Evolutionary conservation across 164 flowering plant species (phyloP).

Genomic region (Kalanchoe fedtschenkoi): DNA sequence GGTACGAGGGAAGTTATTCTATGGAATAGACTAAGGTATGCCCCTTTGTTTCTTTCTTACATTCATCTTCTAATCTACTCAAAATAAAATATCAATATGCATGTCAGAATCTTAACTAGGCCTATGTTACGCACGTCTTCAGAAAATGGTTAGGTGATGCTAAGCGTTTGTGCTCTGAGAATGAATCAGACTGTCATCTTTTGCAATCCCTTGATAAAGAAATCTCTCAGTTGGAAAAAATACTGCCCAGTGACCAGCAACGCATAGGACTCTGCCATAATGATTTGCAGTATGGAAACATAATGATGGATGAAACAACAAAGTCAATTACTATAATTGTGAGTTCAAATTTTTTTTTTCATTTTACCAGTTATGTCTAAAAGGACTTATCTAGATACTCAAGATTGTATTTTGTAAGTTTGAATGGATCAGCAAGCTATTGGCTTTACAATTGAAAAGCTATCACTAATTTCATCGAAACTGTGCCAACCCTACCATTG

Average conservation of each 20-base stretch:
- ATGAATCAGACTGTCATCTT: conserved; percentile 21
- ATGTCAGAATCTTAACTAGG: not conserved
- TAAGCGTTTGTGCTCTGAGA: conserved; percentile 16
- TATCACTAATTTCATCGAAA: too few species aligned
- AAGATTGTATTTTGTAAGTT: not conserved
- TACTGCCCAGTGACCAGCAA: conserved; percentile 13
- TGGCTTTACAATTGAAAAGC: too few species aligned
- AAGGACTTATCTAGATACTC: not conserved
- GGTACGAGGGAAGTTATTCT: conserved; percentile 19
- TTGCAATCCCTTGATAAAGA: conserved; percentile 25
- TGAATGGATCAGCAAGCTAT: too few species aligned
- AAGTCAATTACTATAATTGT: conserved; percentile 30
- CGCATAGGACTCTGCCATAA: conserved; percentile 31
- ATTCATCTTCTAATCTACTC: not conserved
- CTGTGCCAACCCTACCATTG: too few species aligned
- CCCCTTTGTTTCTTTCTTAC: not conserved
- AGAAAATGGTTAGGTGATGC: conserved; percentile 29
- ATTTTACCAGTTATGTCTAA: not conserved
- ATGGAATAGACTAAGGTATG: conserved; percentile 28
- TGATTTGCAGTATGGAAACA: conserved; percentile 37
- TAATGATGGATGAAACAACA: conserved; percentile 35
- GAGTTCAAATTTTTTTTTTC: conserved; percentile 10
- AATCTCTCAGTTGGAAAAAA: conserved; percentile 21
- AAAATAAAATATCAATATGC: not conserved
- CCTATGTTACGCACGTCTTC: conserved; percentile 8